A percentile compares a stretch with the other conserved stretches of the same genome.
Evolutionary conservation across 2,329 filamentous ascomycete species (phyloP).

Genomic region (Aspergillus versicolor): DNA sequence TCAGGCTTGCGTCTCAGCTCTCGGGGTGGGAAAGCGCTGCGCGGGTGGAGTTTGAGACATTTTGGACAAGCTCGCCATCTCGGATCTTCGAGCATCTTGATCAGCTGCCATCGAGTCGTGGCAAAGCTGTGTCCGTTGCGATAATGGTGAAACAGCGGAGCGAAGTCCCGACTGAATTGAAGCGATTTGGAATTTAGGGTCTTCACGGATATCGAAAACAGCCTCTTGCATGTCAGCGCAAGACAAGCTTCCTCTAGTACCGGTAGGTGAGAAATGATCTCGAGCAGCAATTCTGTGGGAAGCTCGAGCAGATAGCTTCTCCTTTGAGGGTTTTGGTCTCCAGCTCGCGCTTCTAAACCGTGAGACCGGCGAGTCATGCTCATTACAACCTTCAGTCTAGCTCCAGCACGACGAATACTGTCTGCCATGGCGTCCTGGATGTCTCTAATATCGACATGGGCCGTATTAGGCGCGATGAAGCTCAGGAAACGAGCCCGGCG

Average conservation of each 20-base stretch:
- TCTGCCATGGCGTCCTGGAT: constrained; percentile 26
- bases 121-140: constrained; percentile 37
- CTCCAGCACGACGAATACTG: constrained; percentile 29
- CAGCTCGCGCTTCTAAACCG: constrained; percentile 14
- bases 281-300: constrained; percentile 38
- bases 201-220: constrained; percentile 33
- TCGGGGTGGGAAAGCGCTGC: constrained; percentile 30
- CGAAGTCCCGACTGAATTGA: constrained; percentile 40
- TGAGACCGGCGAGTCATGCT: constrained; percentile 30
- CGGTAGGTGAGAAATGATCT: constrained; percentile 37
- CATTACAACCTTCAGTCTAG: constrained; percentile 29
- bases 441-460: constrained; percentile 19
- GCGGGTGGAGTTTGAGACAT: constrained; percentile 41
- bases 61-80: constrained; percentile 38
- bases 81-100: constrained; percentile 36
- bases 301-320: constrained; percentile 37
- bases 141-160: constrained; percentile 41
- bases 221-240: constrained; percentile 39
- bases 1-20: constrained; percentile 36
- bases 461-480: constrained; percentile 1
- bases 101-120: constrained; percentile 37
- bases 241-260: constrained; percentile 36
- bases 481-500: constrained; percentile 6
- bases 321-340: constrained; percentile 14
- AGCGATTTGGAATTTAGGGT: constrained; percentile 33